A percentile compares a stretch with the other conserved stretches of the same genome.
phyloP scores from a whole-genome alignment of 164 flowering plant species.

The Cinnamomum micranthum region DNA sequence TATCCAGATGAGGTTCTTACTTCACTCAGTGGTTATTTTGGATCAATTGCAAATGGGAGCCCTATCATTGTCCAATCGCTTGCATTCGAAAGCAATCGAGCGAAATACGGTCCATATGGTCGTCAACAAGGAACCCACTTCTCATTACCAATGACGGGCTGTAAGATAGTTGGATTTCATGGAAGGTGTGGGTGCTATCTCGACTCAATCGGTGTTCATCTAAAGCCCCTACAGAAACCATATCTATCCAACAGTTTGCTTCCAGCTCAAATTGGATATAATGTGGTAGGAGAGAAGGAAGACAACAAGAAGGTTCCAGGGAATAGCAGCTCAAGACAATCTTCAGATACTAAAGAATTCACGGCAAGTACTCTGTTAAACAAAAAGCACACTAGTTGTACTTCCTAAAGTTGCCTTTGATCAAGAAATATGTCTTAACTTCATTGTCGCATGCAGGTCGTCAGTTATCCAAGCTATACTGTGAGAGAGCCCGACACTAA shows the following conservation, averaged over 20 bases:
- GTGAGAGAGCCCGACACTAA: slow-evolving; percentile 18
- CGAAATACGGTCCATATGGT: slow-evolving; percentile 72
- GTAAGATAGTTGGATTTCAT: slow-evolving; percentile 74
- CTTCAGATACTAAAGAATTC: slow-evolving; percentile 11
- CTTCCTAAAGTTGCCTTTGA: background rate
- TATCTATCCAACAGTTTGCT: slow-evolving; percentile 22
- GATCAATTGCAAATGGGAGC: slow-evolving; percentile 22
- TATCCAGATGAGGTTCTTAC: slow-evolving; percentile 65
- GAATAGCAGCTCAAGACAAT: slow-evolving; percentile 15
- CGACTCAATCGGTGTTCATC: slow-evolving; percentile 64
- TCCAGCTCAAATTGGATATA: slow-evolving; percentile 28
- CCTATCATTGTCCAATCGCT: slow-evolving; percentile 49
- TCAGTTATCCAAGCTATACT: background rate
- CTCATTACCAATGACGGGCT: slow-evolving; percentile 37
- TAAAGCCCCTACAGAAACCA: slow-evolving; percentile 36
- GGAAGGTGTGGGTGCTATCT: slow-evolving; percentile 58
- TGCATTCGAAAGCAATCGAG: slow-evolving; percentile 54
- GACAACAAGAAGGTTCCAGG: slow-evolving; percentile 2
- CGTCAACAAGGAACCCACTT: slow-evolving; percentile 51
- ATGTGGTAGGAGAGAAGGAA: slow-evolving; percentile 45
- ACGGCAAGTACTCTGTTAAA: slow-evolving; percentile 18
- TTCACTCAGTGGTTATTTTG: slow-evolving; percentile 62
- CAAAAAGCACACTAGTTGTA: background rate
- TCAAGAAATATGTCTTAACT: background rate
- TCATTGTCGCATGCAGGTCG: background rate